Evolutionary conservation across 805 yeast genomes (phyloP), one percentile per base, ranked within the genome.

Genomic region (Saccharomyces eubayanus): DNA sequence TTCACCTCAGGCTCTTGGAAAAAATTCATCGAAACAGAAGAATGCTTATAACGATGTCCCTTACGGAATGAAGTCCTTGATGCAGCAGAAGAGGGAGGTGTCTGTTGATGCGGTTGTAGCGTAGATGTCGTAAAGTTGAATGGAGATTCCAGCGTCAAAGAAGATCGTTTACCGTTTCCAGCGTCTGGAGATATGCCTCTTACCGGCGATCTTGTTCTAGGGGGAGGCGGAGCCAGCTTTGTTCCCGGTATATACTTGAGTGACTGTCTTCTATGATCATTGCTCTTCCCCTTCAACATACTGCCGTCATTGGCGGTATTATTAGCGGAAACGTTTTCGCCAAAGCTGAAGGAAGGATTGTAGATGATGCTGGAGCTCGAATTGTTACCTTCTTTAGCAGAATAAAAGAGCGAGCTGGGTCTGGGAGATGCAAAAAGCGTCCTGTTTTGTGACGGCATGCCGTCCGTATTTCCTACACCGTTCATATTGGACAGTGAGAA

Each of bases 41-140:
- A 90, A 69, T 92, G 98, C 67, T 92, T 92, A 67, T 92, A 92
- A 61, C 92, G 80, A 70, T 92, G 99, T 6, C 99, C 99, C 61
- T 91, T 83, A 75, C 99, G 83, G 62, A 83, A 88, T 0, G 87
- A 83, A 0, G 89, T 81, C 62, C 74, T 65, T n/a, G 67, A 62
- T 51, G 65, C 64, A 31, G 63, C 57, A 8, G 62, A 51, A 9
- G 58, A 55, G 47, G 61, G 63, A 6, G 56, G 61, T 30, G 52
- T 53, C 47, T 48, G 55, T 6, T 57, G 55, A 12, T 57, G 58
- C 5, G 58, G 54, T 43, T 53, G 57, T 31, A 52, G 28, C 2
- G 61, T 14, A 8, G 62, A 51, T 8, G 65, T 48, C 28, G 53
- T 54, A 49, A 68, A 67, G 50, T 63, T 63, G 49, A 68, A 68